A percentile compares a stretch with the other conserved stretches of the same genome.
Conservation (phyloP, 1,139 yeast species). For the Pichia sp. region DNA sequence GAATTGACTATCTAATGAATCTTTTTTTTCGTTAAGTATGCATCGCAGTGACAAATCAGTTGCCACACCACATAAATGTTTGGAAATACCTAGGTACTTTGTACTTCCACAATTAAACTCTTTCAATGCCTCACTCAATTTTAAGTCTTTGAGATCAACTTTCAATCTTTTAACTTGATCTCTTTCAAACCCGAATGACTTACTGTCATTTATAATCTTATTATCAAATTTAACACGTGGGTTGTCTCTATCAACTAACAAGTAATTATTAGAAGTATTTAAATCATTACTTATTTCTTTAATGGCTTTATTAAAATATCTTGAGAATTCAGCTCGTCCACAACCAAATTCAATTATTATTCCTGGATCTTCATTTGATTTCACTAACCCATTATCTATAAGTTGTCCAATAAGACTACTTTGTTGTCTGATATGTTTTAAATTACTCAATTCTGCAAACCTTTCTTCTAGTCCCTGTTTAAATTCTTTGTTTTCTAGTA, state of each 20-base stretch:
- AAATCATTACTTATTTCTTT: slow-evolving; percentile 27
- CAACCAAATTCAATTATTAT: slow-evolving; percentile 79
- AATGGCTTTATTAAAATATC: slow-evolving; percentile 52
- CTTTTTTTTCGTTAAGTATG: slow-evolving; percentile 35
- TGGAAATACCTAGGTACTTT: slow-evolving; percentile 56
- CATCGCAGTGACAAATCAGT: slow-evolving; percentile 78
- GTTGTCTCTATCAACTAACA: slow-evolving; percentile 70
- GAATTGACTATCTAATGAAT: slow-evolving; percentile 6
- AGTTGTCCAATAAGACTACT: slow-evolving; percentile 72
- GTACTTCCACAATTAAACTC: slow-evolving; percentile 24
- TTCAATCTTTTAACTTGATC: slow-evolving; percentile 43
- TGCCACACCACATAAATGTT: slow-evolving; percentile 91
- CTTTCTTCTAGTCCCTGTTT: slow-evolving; percentile 32
- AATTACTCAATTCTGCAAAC: slow-evolving; percentile 44
- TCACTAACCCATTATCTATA: slow-evolving; percentile 37
- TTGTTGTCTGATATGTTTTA: slow-evolving; percentile 79
- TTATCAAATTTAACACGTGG: slow-evolving; percentile 74
- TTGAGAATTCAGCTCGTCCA: slow-evolving; percentile 78
- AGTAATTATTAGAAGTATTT: slow-evolving; percentile 29
- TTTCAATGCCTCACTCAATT: slow-evolving; percentile 42
- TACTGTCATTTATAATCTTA: slow-evolving; percentile 38
- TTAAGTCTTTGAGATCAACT: slow-evolving; percentile 74
- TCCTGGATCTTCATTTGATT: slow-evolving; percentile 18
- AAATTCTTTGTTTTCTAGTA: slow-evolving; percentile 19
- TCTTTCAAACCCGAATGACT: slow-evolving; percentile 40